Evolutionary conservation across 1,284 basidiomycete species (phyloP), one percentile per base, ranked within the genome.

Genomic region (Phylloporus sp.): DNA sequence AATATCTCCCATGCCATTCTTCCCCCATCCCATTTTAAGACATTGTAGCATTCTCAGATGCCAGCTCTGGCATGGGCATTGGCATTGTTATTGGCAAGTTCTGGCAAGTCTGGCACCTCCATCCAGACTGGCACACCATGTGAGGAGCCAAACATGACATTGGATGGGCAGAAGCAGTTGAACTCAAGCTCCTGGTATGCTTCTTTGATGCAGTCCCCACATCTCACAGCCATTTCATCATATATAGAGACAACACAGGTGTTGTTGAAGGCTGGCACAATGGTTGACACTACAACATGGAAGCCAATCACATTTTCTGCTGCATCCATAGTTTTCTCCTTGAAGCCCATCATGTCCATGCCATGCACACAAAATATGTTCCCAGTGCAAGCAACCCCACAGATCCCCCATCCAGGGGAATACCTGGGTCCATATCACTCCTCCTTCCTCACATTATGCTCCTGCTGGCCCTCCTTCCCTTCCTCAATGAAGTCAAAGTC

Each of bases 21-120:
- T 15, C 34, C 15, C 34, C 34, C 34, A 37, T 8, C 3, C 10
- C 66, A 0, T 39, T 37, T 37, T 2, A 15, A 0, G 31, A 65
- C 47, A 8, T 40, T 0, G 0, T 0, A 1, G 67, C 64, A 0
- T 68, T 44, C 32, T 70, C 69, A 0, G 61, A 71, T 42, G 40
- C 40, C 40, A 42, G 40, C 40, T 17, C 40, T 42, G 18, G 40
- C 40, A 18, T 42, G 40, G 40, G 40, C 40, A 42, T 42, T 20
- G 40, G 40, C 8, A 42, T 42, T 22, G 20, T 18, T 18, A 42
- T 42, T 22, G 40, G 40, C 12, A 6, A 42, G 11, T 18, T 6
- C 40, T 42, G 40, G 40, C 40, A 18, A 20, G 40, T 18, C 6
- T 42, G 40, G 40, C 12, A 10, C 11, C 40, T 42, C 20, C 6